A percentile compares a stretch with the other conserved stretches of the same genome.
These are phyloP conservation scores for Fusarium kyushuense DNA, from an alignment of 2,329 filamentous ascomycete species.

Conservation along the genomic window DNA sequence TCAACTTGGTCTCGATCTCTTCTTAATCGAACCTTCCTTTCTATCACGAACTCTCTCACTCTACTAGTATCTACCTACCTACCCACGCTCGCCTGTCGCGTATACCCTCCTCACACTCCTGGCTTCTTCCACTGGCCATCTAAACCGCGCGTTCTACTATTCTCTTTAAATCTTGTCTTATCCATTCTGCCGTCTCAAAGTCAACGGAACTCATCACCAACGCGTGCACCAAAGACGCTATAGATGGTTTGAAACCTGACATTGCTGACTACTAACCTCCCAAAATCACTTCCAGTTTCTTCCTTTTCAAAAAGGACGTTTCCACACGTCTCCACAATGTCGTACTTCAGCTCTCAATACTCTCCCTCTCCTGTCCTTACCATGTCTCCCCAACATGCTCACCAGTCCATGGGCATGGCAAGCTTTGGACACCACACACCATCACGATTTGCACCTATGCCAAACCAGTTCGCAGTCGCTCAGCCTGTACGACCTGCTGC, in stretches of 20 bases:
- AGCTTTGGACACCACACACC: constrained; percentile 47
- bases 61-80: neutral
- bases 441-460: constrained; percentile 44
- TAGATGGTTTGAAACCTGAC: constrained; percentile 50
- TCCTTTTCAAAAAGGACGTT: constrained; percentile 18
- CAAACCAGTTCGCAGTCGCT: constrained; percentile 37
- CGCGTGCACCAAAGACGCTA: constrained; percentile 34
- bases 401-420: constrained; percentile 51
- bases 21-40: constrained; percentile 9
- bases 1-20: constrained; percentile 3
- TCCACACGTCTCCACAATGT: constrained; percentile 57
- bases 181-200: constrained; percentile 1
- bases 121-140: constrained; percentile 27
- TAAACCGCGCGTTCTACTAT: constrained; percentile 18
- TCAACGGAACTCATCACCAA: constrained; percentile 27
- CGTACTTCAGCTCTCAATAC: constrained; percentile 59
- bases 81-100: constrained; percentile 21
- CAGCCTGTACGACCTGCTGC: constrained; percentile 48
- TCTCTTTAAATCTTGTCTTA: constrained; percentile 9
- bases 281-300: constrained; percentile 40
- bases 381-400: constrained; percentile 52
- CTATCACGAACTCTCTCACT: constrained; percentile 10
- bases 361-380: constrained; percentile 61
- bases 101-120: constrained; percentile 20
- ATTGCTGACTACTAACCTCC: constrained; percentile 50